Base-by-base conservation (phyloP, 768 basidiomycete species). In the Mycena metata region DNA sequence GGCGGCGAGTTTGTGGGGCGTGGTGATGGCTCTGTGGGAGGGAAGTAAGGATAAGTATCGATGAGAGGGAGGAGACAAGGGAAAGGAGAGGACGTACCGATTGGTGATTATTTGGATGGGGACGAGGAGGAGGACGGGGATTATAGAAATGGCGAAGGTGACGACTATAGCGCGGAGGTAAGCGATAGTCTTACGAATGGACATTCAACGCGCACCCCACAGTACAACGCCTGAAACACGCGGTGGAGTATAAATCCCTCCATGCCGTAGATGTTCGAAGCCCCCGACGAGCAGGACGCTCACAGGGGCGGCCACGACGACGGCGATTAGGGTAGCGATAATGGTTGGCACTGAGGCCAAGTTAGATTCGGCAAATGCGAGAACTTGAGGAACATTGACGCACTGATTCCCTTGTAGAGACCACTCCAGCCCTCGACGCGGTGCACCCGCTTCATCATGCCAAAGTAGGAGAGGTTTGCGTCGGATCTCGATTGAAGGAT, bases 341-440 rank as follows among this genome's bases (percentile, higher is more conserved):
- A 69, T 56, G 26, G 68, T 56, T 1, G 68, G 68, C 68, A 69
- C 67, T 68, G 55, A 13, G 11, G 21, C 13, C 35, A 11, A 21
- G 36, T 35, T 26, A 16, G 36, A 23, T 19, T 10, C 16, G 46
- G 5, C 16, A n/a, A 16, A 46, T 13, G 10, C 16, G 39, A 47
- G 45, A 1, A 23, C 2, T 11, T 2, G 36, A 6, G 30, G 30
- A 6, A 30, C 6, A 30, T 23, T 39, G 39, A 57, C 61, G 39
- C 42, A 69, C 67, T 69, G 41, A 60, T 60, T 2, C 68, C 68
- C 23, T 69, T 69, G 68, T 69, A 69, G 8, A 66, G 47, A 15
- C 66, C 66, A 46, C 51, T 43, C 60, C 66, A 67, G 15, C 66
- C 66, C 45, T 54, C 65, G 36, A 66, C 21, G 5, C 65, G 56